Evolutionary conservation across 1,284 basidiomycete species (phyloP).

Genomic region (Earliella scabrosa): DNA sequence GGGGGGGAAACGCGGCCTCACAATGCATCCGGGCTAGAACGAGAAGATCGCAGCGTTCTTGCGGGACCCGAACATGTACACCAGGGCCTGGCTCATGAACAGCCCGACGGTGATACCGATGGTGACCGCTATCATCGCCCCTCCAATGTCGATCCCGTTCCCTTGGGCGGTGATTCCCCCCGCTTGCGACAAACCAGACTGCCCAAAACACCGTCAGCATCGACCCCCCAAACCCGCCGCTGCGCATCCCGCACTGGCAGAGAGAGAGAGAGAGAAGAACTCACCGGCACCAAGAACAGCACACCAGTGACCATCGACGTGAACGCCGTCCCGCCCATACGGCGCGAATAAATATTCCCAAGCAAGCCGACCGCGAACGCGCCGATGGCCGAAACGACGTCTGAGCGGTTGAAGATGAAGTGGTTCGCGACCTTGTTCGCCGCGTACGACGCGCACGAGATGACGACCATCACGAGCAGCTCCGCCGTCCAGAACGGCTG

Average conservation of each 20-base stretch:
- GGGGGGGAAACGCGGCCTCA: background rate
- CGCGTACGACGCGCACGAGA: constrained; percentile 80
- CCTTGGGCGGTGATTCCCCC: constrained; percentile 77
- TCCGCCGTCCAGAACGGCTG: constrained; percentile 76
- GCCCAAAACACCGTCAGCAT: constrained; percentile 7
- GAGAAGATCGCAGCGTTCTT: constrained; percentile 87
- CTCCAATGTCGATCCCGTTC: constrained; percentile 75
- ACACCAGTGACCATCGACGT: constrained; percentile 90
- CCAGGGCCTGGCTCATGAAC: constrained; percentile 85
- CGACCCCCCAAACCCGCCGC: too few species aligned
- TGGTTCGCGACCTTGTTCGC: constrained; percentile 82
- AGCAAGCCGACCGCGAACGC: constrained; percentile 84
- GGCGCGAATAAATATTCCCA: constrained; percentile 84
- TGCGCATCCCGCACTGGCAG: too few species aligned
- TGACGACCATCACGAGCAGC: constrained; percentile 83
- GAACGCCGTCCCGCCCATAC: constrained; percentile 89
- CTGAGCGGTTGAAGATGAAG: constrained; percentile 85
- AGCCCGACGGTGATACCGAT: constrained; percentile 92
- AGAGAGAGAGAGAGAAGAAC: constrained; percentile 33
- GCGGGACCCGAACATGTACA: constrained; percentile 83
- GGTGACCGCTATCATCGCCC: constrained; percentile 87
- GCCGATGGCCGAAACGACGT: constrained; percentile 85
- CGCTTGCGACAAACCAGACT: constrained; percentile 87
- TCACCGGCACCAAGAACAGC: constrained; percentile 80
- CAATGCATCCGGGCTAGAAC: constrained; percentile 48